Evolutionary conservation across 371 early-diverging fungal genomes (phyloP), one percentile per base, ranked within the genome.

Genomic region (Actinomortierella wolfii): DNA sequence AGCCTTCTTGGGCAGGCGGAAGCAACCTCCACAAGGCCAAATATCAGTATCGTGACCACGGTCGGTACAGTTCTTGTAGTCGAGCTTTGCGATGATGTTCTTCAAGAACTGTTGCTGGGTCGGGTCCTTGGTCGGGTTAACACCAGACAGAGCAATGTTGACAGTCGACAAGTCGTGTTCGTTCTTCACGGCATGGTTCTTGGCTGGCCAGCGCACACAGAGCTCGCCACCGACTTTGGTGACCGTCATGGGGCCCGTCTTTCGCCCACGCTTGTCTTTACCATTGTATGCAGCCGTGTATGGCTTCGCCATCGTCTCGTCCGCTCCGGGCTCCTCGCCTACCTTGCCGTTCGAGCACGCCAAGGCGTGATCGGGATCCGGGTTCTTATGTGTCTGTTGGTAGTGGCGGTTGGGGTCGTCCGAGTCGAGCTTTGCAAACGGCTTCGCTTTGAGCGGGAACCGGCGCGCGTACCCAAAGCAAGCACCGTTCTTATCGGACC

Each of bases 151-250:
- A n/a, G 52, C 67, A 47, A 73, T 73, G 51, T 46, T 59, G 26
- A 73, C 73, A 4, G 4, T 34, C 17, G 63, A 56, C 23, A 41
- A 49, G 48, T 62, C 56, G 18, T 41, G 54, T 63, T 73, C 67
- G 9, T 44, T 28, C 1, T 21, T n/a, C 39, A 71, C 62, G 34
- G 73, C 73, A 42, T 73, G 73, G 59, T 73, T 73, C 73, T 73
- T 73, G 59, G 73, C 73, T 34, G 73, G 73, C 73, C 73, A 73
- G 54, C 67, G 67, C 50, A 73, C 48, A 51, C 73, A 73, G 39
- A 73, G 66, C 54, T 58, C 21, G 4, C 48, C 66, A 28, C 71
- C 71, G 20, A 57, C 54, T 17, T 57, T 46, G 40, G 28, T 48
- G 26, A 48, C 26, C 20, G 71, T 65, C 52, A 61, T 61, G 0